Conservation (phyloP, 1,284 basidiomycete genomes). For the Xerocomus amazonicus region DNA sequence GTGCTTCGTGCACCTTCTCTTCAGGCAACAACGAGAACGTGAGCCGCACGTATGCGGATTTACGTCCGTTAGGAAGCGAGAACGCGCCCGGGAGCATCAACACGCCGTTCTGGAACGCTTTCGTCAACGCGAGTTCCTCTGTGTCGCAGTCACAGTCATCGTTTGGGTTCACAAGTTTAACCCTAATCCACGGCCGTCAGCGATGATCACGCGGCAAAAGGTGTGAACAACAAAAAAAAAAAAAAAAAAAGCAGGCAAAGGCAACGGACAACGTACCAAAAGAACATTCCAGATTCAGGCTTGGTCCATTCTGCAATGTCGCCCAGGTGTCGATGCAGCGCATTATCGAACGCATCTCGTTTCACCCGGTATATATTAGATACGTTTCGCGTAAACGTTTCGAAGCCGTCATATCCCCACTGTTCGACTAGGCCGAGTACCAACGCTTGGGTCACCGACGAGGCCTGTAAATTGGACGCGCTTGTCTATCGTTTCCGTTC, state of each 20-base stretch:
- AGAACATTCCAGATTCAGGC: constrained; percentile 85
- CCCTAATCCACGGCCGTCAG: constrained; percentile 40
- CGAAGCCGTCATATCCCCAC: constrained; percentile 78
- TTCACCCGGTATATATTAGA: constrained; percentile 75
- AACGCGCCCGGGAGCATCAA: constrained; percentile 77
- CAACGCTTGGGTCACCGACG: constrained; percentile 72
- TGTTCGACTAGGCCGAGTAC: constrained; percentile 60
- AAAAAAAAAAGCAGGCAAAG: too few species aligned
- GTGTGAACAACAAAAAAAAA: too few species aligned
- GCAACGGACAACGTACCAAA: constrained; percentile 74
- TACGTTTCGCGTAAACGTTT: constrained; percentile 65
- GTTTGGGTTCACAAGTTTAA: constrained; percentile 47
- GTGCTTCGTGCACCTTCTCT: constrained; percentile 69
- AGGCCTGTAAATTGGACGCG: constrained; percentile 73
- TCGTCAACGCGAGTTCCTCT: constrained; percentile 66
- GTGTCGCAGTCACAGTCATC: constrained; percentile 58
- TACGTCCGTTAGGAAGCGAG: constrained; percentile 66
- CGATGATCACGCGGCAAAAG: not conserved
- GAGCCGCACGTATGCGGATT: constrained; percentile 68
- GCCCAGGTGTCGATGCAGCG: constrained; percentile 69
- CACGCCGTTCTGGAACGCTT: constrained; percentile 75
- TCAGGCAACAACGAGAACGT: constrained; percentile 69
- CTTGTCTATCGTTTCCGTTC: constrained; percentile 46
- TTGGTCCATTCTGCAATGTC: constrained; percentile 77
- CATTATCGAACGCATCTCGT: constrained; percentile 72